Evolutionary conservation across 192 early-diverging fungal genomes (phyloP).

Genomic region (Podochytrium sp.): DNA sequence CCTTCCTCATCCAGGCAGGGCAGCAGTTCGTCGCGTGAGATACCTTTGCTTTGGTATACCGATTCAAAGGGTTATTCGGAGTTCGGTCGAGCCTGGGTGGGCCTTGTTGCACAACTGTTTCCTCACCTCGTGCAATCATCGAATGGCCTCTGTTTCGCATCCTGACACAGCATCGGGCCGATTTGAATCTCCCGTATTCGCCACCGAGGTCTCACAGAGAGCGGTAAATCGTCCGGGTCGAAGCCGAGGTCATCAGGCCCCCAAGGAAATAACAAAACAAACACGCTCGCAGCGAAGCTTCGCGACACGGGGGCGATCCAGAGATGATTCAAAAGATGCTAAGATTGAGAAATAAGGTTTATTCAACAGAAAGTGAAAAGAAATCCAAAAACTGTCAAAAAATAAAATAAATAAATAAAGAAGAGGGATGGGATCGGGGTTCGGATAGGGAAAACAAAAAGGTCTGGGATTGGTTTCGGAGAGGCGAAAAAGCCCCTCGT

Average conservation of each 20-base stretch:
- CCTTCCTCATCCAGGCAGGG: not conserved
- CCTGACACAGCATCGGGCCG: not conserved
- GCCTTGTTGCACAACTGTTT: not conserved
- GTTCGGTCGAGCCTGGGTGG: not conserved
- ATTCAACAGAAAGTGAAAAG: too few relatives aligned
- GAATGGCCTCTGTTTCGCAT: not conserved
- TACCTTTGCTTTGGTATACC: slow-evolving; percentile 13
- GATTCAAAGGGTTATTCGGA: slow-evolving; percentile 1
- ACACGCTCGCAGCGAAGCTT: too few relatives aligned
- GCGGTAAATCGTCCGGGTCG: not conserved
- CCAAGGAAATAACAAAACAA: not conserved
- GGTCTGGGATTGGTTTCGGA: too few relatives aligned
- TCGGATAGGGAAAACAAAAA: too few relatives aligned
- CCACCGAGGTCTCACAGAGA: not conserved
- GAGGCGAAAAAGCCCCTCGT: too few relatives aligned
- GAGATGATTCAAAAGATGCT: too few relatives aligned
- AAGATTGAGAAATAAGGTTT: too few relatives aligned
- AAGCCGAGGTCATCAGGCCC: not conserved
- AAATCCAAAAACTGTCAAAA: too few relatives aligned
- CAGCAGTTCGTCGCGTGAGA: slow-evolving; percentile 1
- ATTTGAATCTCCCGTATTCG: not conserved
- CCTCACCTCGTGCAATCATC: not conserved
- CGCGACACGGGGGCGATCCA: too few relatives aligned
- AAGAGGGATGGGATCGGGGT: too few relatives aligned
- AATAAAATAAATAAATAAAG: too few relatives aligned